Evolutionary conservation across 2,329 filamentous ascomycete species (phyloP).

Genomic region (Trichoderma sp.): DNA sequence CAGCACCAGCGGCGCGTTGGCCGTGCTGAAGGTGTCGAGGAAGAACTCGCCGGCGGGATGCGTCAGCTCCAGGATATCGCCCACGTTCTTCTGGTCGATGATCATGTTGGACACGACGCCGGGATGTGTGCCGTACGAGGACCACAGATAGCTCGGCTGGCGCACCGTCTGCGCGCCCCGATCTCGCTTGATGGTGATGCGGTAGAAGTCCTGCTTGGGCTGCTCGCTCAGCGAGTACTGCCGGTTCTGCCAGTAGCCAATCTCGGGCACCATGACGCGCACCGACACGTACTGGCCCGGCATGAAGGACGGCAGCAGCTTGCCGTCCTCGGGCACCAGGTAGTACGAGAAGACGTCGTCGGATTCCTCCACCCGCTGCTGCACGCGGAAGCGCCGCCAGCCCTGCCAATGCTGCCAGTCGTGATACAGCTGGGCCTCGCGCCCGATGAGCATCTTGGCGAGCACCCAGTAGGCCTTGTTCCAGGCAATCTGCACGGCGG

Average conservation of each 20-base stretch:
- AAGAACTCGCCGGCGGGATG: conserved; percentile 67
- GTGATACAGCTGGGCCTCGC: conserved; percentile 65
- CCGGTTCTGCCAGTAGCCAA: conserved; percentile 63
- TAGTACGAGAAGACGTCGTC: conserved; percentile 72
- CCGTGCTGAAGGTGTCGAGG: conserved; percentile 47
- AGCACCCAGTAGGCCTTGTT: conserved; percentile 71
- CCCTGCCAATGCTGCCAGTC: conserved; percentile 63
- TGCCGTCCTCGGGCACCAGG: conserved; percentile 62
- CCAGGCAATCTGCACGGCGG: conserved; percentile 68
- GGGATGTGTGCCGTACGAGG: conserved; percentile 47
- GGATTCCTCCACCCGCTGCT: conserved; percentile 64
- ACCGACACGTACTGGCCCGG: conserved; percentile 75
- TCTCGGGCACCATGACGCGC: conserved; percentile 56
- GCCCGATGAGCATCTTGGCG: conserved; percentile 69
- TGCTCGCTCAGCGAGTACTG: conserved; percentile 74
- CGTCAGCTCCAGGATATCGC: conserved; percentile 64
- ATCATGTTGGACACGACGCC: conserved; percentile 71
- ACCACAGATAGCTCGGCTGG: conserved; percentile 30
- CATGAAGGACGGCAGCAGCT: conserved; percentile 62
- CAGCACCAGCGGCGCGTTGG: conserved; percentile 55
- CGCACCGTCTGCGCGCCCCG: conserved; percentile 49
- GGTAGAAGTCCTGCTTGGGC: conserved; percentile 62
- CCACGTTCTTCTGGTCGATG: conserved; percentile 61
- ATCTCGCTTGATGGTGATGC: conserved; percentile 72
- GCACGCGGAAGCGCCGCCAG: conserved; percentile 69